Percentiles rank a stretch among this genome's conserved stretches.
Evolutionary conservation across 352 stramenopile species (phyloP).

Genomic region (Globisporangium echinulatum): DNA sequence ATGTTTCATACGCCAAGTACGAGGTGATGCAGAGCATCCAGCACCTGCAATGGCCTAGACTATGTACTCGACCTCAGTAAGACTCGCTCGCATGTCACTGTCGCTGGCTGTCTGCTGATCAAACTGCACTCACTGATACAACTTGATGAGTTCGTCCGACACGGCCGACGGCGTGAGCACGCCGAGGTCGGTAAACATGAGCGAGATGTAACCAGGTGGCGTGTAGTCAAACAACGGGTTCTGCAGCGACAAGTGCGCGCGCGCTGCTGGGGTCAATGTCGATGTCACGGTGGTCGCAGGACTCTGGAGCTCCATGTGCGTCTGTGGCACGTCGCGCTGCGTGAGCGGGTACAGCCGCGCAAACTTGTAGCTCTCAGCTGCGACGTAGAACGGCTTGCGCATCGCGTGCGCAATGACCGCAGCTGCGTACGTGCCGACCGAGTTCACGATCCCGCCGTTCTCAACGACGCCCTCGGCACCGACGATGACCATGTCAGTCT

Average conservation of each 20-base stretch:
- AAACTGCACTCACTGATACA: slow-evolving; percentile 89
- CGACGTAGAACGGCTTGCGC: slow-evolving; percentile 98
- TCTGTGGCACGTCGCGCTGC: slow-evolving; percentile 91
- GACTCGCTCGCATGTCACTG: not conserved
- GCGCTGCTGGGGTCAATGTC: slow-evolving; percentile 13
- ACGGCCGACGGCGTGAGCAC: slow-evolving; percentile 97
- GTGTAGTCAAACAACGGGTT: slow-evolving; percentile 96
- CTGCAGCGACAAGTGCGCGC: slow-evolving; percentile 69
- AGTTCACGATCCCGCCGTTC: slow-evolving; percentile 98
- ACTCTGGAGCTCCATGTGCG: slow-evolving; percentile 44
- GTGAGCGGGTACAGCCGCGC: slow-evolving; percentile 96
- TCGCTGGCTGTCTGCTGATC: not conserved
- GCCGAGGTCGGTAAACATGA: slow-evolving; percentile 98
- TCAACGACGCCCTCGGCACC: slow-evolving; percentile 95
- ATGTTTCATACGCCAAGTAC: too few species aligned
- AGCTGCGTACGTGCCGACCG: slow-evolving; percentile 94
- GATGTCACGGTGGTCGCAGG: slow-evolving; percentile 6
- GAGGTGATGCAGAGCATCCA: too few species aligned
- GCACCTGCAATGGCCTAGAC: too few species aligned
- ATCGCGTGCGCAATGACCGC: slow-evolving; percentile 93
- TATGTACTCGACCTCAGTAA: too few species aligned
- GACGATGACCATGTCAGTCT: slow-evolving; percentile 94
- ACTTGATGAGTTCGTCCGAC: slow-evolving; percentile 97
- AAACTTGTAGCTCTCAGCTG: slow-evolving; percentile 98
- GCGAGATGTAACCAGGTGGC: slow-evolving; percentile 95